Conservation (phyloP, 1,284 basidiomycete species). For the Inonotus obliquus region DNA sequence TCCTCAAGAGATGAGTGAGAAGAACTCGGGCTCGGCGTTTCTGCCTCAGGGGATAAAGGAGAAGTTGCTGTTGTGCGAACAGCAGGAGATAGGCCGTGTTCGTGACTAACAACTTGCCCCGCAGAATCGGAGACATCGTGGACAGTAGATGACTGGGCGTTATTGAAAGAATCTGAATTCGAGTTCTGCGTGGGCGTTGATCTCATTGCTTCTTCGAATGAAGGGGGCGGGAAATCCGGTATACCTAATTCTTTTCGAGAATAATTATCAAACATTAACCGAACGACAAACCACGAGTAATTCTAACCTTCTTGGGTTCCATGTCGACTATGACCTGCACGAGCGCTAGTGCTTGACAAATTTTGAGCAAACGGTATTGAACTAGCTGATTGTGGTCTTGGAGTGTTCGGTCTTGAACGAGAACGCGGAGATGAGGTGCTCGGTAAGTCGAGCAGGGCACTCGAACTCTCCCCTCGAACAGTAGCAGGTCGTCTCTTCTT, state of each 20-base stretch:
- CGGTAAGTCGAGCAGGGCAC: background rate
- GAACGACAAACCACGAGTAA: background rate
- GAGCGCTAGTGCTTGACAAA: background rate
- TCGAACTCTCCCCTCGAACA: background rate
- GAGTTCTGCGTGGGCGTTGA: background rate
- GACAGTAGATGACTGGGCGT: background rate
- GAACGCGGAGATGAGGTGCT: background rate
- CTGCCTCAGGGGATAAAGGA: background rate
- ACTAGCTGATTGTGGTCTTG: background rate
- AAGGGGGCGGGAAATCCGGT: constrained; percentile 15
- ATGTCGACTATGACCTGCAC: background rate
- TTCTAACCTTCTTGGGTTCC: background rate
- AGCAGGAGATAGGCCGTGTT: background rate
- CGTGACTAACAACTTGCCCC: background rate
- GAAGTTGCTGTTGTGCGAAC: background rate
- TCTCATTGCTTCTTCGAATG: constrained; percentile 16
- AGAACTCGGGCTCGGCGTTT: background rate
- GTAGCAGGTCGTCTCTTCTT: constrained; percentile 27
- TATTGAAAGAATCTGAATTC: background rate
- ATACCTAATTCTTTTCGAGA: background rate
- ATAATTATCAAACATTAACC: background rate
- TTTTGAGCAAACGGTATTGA: background rate
- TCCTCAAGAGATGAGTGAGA: constrained; percentile 13
- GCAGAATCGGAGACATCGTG: background rate
- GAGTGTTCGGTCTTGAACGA: background rate